Evolutionary conservation across 176 grass and related monocot species (phyloP), one percentile per base, ranked within the genome.

Genomic region (Carex scoparia): DNA sequence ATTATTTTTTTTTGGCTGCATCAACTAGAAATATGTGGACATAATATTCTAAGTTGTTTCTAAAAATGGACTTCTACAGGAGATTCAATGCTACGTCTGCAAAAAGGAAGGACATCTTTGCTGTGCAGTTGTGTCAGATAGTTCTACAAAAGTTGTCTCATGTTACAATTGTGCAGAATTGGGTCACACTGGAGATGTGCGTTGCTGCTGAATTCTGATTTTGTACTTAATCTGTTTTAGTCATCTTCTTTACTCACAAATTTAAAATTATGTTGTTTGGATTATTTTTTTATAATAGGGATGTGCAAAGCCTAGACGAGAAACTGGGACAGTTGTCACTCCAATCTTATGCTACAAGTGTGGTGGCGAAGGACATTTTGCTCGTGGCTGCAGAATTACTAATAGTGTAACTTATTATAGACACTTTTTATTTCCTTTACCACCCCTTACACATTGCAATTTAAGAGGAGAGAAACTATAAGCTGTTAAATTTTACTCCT

Each of bases 101-200:
- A 91, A 92, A 61, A 88, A 91, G 78, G 85, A 88, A 79, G 97
- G 93, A 35, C 97, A 99, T 91, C 93, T 99, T 16, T 99, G 97
- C 66, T 99, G 97, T 80, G 83, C 73, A 2, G 84, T 90, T 70
- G 86, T 96, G 55, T 67, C 68, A 51, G 90, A 94, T 84, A 88
- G 51, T 86, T 76, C 33, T 87, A 61, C 84, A 28, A 94, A 85
- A 87, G 87, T 89, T 79, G 75, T 99, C 57, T 91, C 74, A 62
- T 99, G 97, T 84, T 95, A 96, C 81, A 96, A 99, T 87, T 99
- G 97, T 91, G 93, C 97, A 62, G 88, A 92, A 82, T 81, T 87
- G 80, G 93, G 93, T 49, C 97, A 99, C 86, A 86, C 85, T 87
- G 97, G 97, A 79, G 82, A 58, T 79, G 97, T 99, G 90, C 90